Percentiles rank a stretch among this genome's conserved stretches.
Conservation (phyloP, 805 yeast genomes). For the Saccharomycopsis fodiens region DNA sequence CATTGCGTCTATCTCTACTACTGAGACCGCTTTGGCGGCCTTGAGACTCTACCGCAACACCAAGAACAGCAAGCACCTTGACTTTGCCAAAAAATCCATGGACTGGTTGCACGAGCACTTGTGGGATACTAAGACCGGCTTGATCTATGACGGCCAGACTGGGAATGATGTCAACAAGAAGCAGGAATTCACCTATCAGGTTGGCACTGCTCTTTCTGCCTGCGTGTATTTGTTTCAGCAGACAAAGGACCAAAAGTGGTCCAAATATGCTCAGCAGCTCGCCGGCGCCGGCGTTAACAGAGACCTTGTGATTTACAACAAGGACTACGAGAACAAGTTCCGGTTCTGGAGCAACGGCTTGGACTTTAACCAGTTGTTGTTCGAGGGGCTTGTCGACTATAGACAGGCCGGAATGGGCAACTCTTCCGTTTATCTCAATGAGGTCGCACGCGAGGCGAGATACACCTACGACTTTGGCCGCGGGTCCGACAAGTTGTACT, state of each 20-base stretch:
- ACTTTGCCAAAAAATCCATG: slow-evolving; percentile 52
- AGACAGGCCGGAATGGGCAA: slow-evolving; percentile 29
- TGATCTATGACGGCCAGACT: slow-evolving; percentile 54
- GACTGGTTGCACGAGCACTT: slow-evolving; percentile 49
- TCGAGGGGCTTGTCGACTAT: slow-evolving; percentile 65
- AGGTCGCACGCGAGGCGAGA: slow-evolving; percentile 40
- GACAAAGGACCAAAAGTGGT: slow-evolving; percentile 47
- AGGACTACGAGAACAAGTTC: slow-evolving; percentile 44
- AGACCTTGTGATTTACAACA: slow-evolving; percentile 49
- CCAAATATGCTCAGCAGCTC: slow-evolving; percentile 24
- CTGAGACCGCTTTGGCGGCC: slow-evolving; percentile 58
- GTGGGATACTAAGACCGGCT: slow-evolving; percentile 45
- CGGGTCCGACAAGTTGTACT: slow-evolving; percentile 46
- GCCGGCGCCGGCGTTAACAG: slow-evolving; percentile 56
- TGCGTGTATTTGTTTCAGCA: slow-evolving; percentile 40
- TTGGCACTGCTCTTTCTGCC: slow-evolving; percentile 57
- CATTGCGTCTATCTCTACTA: slow-evolving; percentile 59
- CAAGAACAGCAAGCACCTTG: slow-evolving; percentile 39
- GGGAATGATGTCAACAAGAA: slow-evolving; percentile 36
- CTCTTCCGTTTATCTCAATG: slow-evolving; percentile 35
- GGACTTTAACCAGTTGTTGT: slow-evolving; percentile 53
- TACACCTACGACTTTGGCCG: slow-evolving; percentile 43
- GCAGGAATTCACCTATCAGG: slow-evolving; percentile 60
- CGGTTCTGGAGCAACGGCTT: slow-evolving; percentile 61
- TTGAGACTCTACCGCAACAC: slow-evolving; percentile 50